Conservation (phyloP, 1,284 basidiomycete species). For the Cutaneotrichosporon sp. region DNA sequence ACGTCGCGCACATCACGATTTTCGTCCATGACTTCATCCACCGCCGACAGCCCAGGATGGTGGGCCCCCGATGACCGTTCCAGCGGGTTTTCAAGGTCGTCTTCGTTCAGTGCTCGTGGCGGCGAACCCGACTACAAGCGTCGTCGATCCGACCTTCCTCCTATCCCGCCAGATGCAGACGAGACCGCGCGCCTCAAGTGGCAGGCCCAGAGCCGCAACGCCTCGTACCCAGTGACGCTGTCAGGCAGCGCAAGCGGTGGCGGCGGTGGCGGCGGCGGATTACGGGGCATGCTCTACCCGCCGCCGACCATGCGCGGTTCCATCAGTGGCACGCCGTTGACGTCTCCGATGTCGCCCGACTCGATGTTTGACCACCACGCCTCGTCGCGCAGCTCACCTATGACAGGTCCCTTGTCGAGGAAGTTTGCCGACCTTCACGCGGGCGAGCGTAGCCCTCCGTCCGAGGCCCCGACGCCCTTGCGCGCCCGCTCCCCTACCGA, state of each 20-base stretch:
- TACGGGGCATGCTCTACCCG: constrained; percentile 33
- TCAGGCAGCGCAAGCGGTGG: constrained; percentile 13
- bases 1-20: constrained; percentile 43
- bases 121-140: constrained; percentile 42
- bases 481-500: constrained; percentile 21
- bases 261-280: constrained; percentile 13
- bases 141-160: constrained; percentile 42
- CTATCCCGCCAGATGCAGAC: constrained; percentile 38
- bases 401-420: constrained; percentile 40
- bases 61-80: constrained; percentile 44
- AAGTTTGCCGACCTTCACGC: constrained; percentile 46
- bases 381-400: constrained; percentile 35
- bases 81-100: constrained; percentile 10
- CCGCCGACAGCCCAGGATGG: constrained; percentile 36
- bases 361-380: constrained; percentile 17
- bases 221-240: constrained; percentile 36
- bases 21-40: constrained; percentile 40
- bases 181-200: constrained; percentile 44
- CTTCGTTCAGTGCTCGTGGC: constrained; percentile 11
- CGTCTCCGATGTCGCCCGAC: constrained; percentile 24
- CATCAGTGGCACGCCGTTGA: constrained; percentile 25
- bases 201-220: constrained; percentile 47
- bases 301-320: constrained; percentile 34
- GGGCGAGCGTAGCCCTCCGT: constrained; percentile 22
- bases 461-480: constrained; percentile 16